Base-by-base conservation (phyloP, 2,329 filamentous ascomycete species). In the Cytospora piceae region DNA sequence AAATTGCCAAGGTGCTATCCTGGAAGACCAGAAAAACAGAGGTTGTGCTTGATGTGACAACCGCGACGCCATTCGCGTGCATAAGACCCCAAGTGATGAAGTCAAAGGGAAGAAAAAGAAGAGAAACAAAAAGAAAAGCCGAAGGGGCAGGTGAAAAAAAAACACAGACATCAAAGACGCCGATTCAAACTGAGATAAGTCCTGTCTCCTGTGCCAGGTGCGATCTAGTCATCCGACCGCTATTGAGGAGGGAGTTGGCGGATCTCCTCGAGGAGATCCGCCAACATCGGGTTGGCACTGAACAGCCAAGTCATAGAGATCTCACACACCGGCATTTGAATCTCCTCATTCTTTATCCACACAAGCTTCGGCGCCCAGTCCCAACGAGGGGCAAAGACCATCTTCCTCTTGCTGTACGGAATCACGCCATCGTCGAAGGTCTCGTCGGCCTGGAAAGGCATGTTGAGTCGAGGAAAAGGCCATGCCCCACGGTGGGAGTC, bases 401-500 rank as follows among this genome's bases (percentile, higher is more conserved):
- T 39, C 29, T 34, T 57, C 12, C 39, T 57, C 39, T 63, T 31
- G 31, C 53, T 63, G 6, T 63, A 63, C 12, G 53, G 61, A 17
- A 63, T 29, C 22, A 57, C 31, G n/a, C 51, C 42, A 15, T 39
- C 20, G 11, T 42, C 29, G 6, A 57, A 57, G 20, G 17, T 46
- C 27, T 63, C 53, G 6, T 51, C 15, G 3, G 53, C 22, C 32
- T 53, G 37, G 22, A 29, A 51, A 51, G 61, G 53, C 39, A 39
- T n/a, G 27, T 63, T 63, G 31, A 15, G n/a, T 20, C 39, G 61
- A 39, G 61, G 61, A 15, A 57, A 39, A 5, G 61, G 61, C 61
- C 61, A 63, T 4, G 20, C 39, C 1, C 61, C 53, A 20, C 53
- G 39, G 2, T 51, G 22, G 5, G 52, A 56, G 29, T 31, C 42